phyloP scores from a whole-genome alignment of 441 rosid species.

The Euphorbia neoarborescens region DNA sequence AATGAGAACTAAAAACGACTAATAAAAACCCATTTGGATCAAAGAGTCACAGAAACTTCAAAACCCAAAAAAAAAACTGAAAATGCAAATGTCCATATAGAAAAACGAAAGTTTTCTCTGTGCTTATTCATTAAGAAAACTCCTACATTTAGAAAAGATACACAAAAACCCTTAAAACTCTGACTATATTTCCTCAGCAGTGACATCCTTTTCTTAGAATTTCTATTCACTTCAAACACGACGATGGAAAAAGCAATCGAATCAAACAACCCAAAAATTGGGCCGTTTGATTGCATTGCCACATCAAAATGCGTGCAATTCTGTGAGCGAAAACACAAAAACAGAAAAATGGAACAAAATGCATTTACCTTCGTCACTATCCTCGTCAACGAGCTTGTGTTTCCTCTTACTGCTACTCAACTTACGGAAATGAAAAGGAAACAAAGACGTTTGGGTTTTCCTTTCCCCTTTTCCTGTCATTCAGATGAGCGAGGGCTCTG shows the following conservation, averaged over 20 bases:
- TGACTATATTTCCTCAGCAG: neutral
- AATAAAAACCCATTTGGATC: neutral
- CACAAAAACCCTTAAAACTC: neutral
- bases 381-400: neutral
- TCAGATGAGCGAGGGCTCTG: neutral
- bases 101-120: neutral
- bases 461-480: neutral
- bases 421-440: neutral
- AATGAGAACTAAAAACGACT: neutral
- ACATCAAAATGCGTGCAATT: neutral
- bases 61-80: neutral
- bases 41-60: neutral
- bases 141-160: neutral
- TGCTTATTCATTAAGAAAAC: no score
- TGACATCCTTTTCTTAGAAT: neutral
- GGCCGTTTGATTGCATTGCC: neutral
- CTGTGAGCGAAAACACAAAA: neutral
- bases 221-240: neutral
- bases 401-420: constrained; percentile 11
- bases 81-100: neutral
- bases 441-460: neutral
- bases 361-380: neutral
- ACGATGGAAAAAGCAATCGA: neutral
- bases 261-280: neutral
- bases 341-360: neutral